Base-by-base conservation (phyloP, 2,329 filamentous ascomycete genomes). In the Lojkania enalia region DNA sequence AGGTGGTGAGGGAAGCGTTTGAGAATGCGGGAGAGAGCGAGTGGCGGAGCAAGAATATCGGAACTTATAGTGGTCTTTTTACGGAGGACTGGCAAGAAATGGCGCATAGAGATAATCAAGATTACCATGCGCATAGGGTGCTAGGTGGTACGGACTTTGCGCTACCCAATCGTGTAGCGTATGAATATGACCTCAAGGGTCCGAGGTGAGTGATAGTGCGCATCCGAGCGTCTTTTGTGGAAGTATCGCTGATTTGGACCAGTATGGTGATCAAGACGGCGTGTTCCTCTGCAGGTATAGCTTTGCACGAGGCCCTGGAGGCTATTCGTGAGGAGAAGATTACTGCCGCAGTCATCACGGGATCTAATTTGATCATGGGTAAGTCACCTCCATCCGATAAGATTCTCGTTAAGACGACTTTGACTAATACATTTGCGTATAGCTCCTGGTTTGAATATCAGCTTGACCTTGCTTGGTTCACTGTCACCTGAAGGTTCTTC, bases 281-380 rank as follows among this genome's bases (percentile, higher is more conserved):
- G 21, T 36, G 33, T 21, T 36, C 33, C 21, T 5, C 33, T 11
- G 20, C 33, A 5, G 9, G 20, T 5, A 15, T 21, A 9, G 33
- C 16, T 20, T 19, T 36, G 5, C 14, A 74, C 36, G 54, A 66
- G 15, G 72, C 71, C 4, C 70, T 67, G 13, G 54, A 57, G 16
- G 63, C 52, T 12, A 43, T 59, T 49, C 29, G 12, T 25, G 15
- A 13, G 62, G 64, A 2, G 55, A 65, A 3, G 54, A 51, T 35
- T 23, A 32, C 1, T 43, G 15, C 52, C 6, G 69, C 71, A 4
- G 14, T 73, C 7, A 69, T 71, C 4, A 67, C 58, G 12, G 69
- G 71, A 4, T 55, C 59, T 4, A 71, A 64, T 32, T 49, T 73
- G 5, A 66, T 73, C 9, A 7, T 44, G 15, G 39, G 35, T 29